Conservation (phyloP, 345 rosid species). For the Pistacia atlantica region DNA sequence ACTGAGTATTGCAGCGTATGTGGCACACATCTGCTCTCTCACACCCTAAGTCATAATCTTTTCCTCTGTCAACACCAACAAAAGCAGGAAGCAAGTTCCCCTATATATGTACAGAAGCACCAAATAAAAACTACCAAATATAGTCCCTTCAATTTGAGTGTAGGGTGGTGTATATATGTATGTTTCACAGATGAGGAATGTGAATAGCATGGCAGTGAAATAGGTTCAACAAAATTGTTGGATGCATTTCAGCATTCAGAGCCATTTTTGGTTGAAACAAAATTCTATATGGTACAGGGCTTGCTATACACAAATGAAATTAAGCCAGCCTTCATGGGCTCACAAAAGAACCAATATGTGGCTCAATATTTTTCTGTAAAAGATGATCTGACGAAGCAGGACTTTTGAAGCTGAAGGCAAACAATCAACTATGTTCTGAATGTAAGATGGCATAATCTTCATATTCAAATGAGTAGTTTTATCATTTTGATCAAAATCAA, state of each 20-base stretch:
- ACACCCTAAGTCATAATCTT: background rate
- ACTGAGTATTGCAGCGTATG: background rate
- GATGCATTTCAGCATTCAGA: background rate
- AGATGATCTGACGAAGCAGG: background rate
- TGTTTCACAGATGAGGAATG: background rate
- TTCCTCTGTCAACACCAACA: background rate
- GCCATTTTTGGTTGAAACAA: background rate
- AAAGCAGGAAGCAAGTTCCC: conserved; percentile 9
- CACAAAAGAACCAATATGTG: background rate
- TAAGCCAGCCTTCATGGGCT: background rate
- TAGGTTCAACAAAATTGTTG: background rate
- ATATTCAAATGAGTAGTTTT: background rate
- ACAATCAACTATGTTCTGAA: background rate
- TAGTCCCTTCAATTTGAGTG: background rate
- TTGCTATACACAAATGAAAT: background rate
- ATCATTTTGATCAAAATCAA: background rate
- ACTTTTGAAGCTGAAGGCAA: background rate
- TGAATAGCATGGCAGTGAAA: background rate
- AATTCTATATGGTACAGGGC: background rate
- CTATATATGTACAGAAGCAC: background rate
- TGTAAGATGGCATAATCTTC: background rate
- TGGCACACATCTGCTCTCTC: background rate
- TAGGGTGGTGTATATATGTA: background rate
- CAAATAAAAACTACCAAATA: background rate
- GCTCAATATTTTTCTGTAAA: background rate